These are phyloP conservation scores for Pyrenula massariospora DNA, from an alignment of 495 filamentous ascomycete genomes.

Conservation along the genomic window DNA sequence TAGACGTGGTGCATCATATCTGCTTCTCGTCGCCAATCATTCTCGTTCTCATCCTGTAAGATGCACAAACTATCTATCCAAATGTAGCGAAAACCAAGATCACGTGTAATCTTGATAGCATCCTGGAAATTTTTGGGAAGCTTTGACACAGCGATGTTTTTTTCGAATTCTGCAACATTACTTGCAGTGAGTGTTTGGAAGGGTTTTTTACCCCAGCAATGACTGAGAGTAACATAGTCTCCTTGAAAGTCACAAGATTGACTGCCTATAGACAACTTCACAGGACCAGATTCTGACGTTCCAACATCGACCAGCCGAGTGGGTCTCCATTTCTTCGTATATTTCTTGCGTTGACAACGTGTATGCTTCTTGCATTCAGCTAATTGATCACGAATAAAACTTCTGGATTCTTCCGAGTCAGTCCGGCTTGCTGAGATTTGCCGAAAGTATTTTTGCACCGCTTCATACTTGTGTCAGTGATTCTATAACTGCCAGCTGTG, in stretches of 20 bases:
- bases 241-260: neutral
- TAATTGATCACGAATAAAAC: neutral
- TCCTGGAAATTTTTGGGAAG: slow-evolving; percentile 15
- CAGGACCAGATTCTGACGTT: neutral
- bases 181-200: slow-evolving; percentile 1
- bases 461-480: neutral
- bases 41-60: slow-evolving; percentile 6
- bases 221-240: slow-evolving; percentile 5
- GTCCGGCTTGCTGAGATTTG: neutral
- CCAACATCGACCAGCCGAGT: neutral
- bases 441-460: neutral
- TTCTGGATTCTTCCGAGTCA: neutral
- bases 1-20: slow-evolving; percentile 6
- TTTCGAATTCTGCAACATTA: neutral
- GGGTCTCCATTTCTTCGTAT: neutral
- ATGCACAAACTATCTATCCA: slow-evolving; percentile 25
- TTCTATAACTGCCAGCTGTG: neutral
- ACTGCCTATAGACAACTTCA: neutral
- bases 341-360: neutral
- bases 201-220: slow-evolving; percentile 4
- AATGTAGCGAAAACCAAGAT: slow-evolving; percentile 13
- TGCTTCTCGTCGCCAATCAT: slow-evolving; percentile 7
- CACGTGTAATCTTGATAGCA: slow-evolving; percentile 10
- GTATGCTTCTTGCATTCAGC: neutral
- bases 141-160: neutral